Base-by-base conservation (phyloP, 2,329 filamentous ascomycete genomes). In the Fusarium chaquense region DNA sequence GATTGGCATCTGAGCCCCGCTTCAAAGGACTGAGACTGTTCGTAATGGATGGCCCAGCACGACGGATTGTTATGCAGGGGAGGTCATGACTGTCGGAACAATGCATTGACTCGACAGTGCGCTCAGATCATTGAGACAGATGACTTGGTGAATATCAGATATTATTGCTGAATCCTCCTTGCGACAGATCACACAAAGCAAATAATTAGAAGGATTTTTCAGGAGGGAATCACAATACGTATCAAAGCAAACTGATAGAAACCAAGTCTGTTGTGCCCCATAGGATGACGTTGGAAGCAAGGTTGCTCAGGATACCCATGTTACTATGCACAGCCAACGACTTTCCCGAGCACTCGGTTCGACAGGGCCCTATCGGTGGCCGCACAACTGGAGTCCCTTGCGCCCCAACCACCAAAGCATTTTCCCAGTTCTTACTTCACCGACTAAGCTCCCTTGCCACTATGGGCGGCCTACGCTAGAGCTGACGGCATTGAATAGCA, bases 281-380 rank as follows among this genome's bases (percentile, higher is more conserved):
- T 58, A 38, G 41, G 55, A 71, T 68, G 67, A 72, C 61, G 65
- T 68, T 66, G 62, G 47, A 50, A 49, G 53, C 63, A 61, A 58
- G 68, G 58, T 58, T 58, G 45, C 57, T 38, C 60, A 61, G 67
- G 51, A 56, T 62, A 64, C 62, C 72, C 69, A 60, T 66, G 62
- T 57, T 64, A 28, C 28, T 28, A 28, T 28, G 28, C 10, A 50
- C 56, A 62, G 62, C 65, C 63, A 68, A 51, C 46, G 56, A 63
- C 58, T 58, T 65, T 70, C 65, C 73, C 72, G 58, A 70, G 58
- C 57, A 65, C 45, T 64, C 52, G 75, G 74, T 73, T 72, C 64
- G 50, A 51, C 46, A 26, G 40, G 74, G 75, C 47, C 72, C 74
- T 71, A 76, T 76, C 75, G 75, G 73, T 62, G 74, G 71, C 61